phyloP scores from a whole-genome alignment of 192 early-diverging fungal genomes.

The Backusella sp. region DNA sequence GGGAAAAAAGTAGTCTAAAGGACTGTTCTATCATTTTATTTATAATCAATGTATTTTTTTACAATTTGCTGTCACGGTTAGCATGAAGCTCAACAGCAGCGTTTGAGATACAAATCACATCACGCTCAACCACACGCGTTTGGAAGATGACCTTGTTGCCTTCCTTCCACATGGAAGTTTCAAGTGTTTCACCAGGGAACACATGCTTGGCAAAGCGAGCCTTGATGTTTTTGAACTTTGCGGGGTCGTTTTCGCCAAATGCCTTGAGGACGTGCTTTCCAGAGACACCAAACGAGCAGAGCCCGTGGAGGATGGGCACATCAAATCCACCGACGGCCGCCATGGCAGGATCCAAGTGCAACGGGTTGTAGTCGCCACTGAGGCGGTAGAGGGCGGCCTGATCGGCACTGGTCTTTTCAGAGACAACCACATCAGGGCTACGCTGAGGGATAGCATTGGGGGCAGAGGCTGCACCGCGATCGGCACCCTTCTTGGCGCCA shows the following conservation, averaged over 20 bases:
- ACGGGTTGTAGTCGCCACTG: constrained; percentile 94
- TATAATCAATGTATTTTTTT: neutral
- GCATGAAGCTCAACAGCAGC: constrained; percentile 80
- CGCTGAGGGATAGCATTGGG: constrained; percentile 79
- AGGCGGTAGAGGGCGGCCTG: constrained; percentile 95
- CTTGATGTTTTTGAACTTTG: constrained; percentile 82
- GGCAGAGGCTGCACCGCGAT: constrained; percentile 80
- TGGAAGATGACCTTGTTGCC: constrained; percentile 90
- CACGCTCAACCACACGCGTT: constrained; percentile 90
- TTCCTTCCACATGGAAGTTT: constrained; percentile 98
- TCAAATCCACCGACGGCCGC: constrained; percentile 93
- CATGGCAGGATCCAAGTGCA: constrained; percentile 97
- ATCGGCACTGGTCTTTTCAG: constrained; percentile 86
- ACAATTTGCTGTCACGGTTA: constrained; percentile 27
- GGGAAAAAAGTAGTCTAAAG: neutral
- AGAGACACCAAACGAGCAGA: constrained; percentile 90
- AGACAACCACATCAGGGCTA: constrained; percentile 76
- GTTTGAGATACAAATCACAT: constrained; percentile 84
- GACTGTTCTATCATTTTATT: neutral
- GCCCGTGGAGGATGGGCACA: constrained; percentile 94
- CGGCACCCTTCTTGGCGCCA: constrained; percentile 67
- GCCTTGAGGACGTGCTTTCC: constrained; percentile 83
- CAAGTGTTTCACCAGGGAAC: constrained; percentile 95
- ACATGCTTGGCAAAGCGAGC: constrained; percentile 87
- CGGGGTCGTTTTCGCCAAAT: constrained; percentile 69